Evolutionary conservation across 352 stramenopile genomes (phyloP), one percentile per base, ranked within the genome.

Genomic region (Globisporangium echinulatum): DNA sequence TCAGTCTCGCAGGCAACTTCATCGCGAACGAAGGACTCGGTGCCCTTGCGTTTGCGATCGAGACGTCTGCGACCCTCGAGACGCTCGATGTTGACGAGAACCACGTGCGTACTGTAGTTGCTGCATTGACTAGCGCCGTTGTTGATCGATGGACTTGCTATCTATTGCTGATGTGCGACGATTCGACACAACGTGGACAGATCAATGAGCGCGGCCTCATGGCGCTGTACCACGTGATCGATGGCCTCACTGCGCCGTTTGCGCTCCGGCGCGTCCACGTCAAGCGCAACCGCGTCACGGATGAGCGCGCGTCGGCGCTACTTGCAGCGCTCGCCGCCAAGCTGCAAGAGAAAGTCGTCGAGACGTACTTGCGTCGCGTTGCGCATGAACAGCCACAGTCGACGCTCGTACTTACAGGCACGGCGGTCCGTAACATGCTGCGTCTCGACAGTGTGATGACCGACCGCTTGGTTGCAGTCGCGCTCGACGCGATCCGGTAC

Each of bases 51-150:
- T 87, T 87, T 44, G 66, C 71, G 2, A 54, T 88, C 8, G 76
- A 85, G 47, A 52, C 70, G 19, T 64, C 64, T 2, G n/a, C 57
- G 17, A 52, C 49, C 0, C 51, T 88, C 6, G 62, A 79, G 36
- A 75, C 67, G 8, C 66, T 88, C 0, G 72, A 81, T 33, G 58
- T 88, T 0, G 76, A 82, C 4, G 56, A 77, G 3, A 88, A 88
- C 36, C 56, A 75, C 63, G 77, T 87, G 7, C 42, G 44, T 59
- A 52, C 17, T 36, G 13, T 36, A 1, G 7, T 9, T 46, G 42
- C 19, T 25, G 19, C 19, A 25, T 25, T 25, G 19, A 25, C 19
- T 25, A 25, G 19, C 19, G 19, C 19, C 19, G 19, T 25, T 25
- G 1, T 25, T 25, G 19, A 25, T 25, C 19, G 19, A 25, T 25